These are phyloP conservation scores for Macrolepiota fuliginosa DNA, from an alignment of 768 basidiomycete species.

Conservation along the genomic window DNA sequence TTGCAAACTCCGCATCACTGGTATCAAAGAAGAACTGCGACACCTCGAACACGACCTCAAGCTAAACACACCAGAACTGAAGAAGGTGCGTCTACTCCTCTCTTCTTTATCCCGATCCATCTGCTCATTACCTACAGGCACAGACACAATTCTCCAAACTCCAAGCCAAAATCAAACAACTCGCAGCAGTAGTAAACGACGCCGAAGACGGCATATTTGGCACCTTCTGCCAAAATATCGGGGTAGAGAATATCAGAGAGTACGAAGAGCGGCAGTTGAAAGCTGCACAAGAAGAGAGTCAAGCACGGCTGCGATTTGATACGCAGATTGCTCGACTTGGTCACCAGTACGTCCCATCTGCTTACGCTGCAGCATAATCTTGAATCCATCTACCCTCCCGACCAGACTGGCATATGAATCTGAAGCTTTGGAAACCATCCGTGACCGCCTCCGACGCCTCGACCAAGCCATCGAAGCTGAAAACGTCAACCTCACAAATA, in stretches of 20 bases:
- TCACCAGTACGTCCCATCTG: conserved; percentile 64
- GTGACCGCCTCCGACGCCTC: conserved; percentile 60
- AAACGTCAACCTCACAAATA: conserved; percentile 46
- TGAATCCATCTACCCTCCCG: neutral
- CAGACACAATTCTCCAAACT: conserved; percentile 50
- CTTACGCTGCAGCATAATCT: neutral
- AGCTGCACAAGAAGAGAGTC: conserved; percentile 85
- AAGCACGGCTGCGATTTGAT: conserved; percentile 77
- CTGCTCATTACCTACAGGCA: conserved; percentile 35
- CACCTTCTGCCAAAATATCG: conserved; percentile 76
- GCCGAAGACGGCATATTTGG: conserved; percentile 82
- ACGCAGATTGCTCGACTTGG: conserved; percentile 83
- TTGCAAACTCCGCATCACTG: conserved; percentile 69
- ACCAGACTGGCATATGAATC: conserved; percentile 76
- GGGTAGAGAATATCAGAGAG: conserved; percentile 80
- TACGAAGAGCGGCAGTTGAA: conserved; percentile 92
- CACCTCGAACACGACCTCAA: conserved; percentile 72
- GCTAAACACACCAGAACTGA: conserved; percentile 63
- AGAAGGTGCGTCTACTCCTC: conserved; percentile 47
- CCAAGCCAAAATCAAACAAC: conserved; percentile 48
- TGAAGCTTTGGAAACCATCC: conserved; percentile 65
- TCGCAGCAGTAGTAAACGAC: conserved; percentile 59
- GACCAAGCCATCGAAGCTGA: conserved; percentile 52
- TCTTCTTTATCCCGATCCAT: neutral
- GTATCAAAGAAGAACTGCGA: conserved; percentile 82